Evolutionary conservation across 2,329 filamentous ascomycete species (phyloP).

Genomic region (Penicillium sp.): DNA sequence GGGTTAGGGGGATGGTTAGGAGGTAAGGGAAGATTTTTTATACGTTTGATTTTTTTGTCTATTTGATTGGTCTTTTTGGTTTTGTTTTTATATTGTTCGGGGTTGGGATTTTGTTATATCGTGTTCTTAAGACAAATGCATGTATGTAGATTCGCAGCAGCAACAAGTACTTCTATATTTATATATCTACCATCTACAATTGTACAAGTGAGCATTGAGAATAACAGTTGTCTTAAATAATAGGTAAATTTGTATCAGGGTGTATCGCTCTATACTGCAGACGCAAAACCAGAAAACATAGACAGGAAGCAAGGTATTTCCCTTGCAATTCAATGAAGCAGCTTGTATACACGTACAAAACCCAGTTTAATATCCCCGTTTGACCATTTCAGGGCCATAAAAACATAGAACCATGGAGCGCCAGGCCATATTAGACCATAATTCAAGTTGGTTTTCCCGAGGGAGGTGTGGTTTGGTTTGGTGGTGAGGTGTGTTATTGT

Average conservation of each 20-base stretch:
- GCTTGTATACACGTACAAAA: constrained; percentile 1
- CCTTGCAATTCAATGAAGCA: neutral
- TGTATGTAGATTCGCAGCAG: neutral
- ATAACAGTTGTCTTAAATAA: neutral
- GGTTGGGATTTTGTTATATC: neutral
- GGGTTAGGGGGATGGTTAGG: constrained; percentile 65
- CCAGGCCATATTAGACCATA: neutral
- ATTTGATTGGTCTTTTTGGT: neutral
- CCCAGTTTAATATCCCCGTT: neutral
- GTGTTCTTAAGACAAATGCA: neutral
- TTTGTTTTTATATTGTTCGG: neutral
- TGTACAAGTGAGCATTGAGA: neutral
- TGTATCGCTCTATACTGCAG: constrained; percentile 3
- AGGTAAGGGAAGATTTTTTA: neutral
- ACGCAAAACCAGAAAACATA: neutral
- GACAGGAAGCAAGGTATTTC: neutral
- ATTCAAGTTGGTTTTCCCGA: constrained; percentile 3
- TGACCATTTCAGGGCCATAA: neutral
- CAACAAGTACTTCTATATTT: neutral
- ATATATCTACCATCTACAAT: neutral
- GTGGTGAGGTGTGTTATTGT: neutral
- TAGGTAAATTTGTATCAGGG: neutral
- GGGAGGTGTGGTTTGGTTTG: neutral
- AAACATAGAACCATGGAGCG: neutral
- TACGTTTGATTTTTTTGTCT: neutral